Evolutionary conservation across 768 basidiomycete genomes (phyloP).

Genomic region (Rickenella mellea): DNA sequence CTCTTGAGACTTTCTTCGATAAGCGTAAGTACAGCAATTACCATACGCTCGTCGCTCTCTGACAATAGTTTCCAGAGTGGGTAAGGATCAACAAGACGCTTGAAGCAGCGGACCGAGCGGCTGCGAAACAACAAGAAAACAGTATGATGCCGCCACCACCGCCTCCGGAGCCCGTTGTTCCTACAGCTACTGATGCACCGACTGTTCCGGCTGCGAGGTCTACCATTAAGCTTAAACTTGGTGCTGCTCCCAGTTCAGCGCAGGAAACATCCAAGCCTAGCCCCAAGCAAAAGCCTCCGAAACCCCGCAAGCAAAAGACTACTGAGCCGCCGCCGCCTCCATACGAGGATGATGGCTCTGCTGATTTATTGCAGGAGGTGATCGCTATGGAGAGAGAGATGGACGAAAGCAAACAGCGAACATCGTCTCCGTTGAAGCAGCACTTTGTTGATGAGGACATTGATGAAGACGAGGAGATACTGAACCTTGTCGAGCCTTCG

Average conservation of each 20-base stretch:
- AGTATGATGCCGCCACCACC: constrained; percentile 1
- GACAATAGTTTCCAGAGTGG: constrained; percentile 54
- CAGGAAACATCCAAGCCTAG: constrained; percentile 38
- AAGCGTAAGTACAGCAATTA: constrained; percentile 48
- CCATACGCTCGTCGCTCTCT: constrained; percentile 2
- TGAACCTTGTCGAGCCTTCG: background rate
- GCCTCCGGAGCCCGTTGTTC: constrained; percentile 1
- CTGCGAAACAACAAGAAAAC: too few relatives aligned
- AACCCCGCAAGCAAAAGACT: constrained; percentile 33
- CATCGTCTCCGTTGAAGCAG: constrained; percentile 23
- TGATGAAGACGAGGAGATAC: background rate
- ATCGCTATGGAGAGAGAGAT: constrained; percentile 70
- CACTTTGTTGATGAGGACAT: constrained; percentile 2
- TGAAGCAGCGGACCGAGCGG: constrained; percentile 50
- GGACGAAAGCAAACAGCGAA: constrained; percentile 40
- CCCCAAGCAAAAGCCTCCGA: constrained; percentile 16
- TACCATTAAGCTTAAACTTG: constrained; percentile 20
- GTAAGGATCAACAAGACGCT: constrained; percentile 76
- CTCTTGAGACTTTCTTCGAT: constrained; percentile 75
- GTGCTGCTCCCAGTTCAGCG: constrained; percentile 49
- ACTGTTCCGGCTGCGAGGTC: constrained; percentile 10
- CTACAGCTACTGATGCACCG: constrained; percentile 11
- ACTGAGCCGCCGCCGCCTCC: constrained; percentile 39
- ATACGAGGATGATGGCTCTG: constrained; percentile 73
- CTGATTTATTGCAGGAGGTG: constrained; percentile 74